A percentile compares a stretch with the other conserved stretches of the same genome.
Evolutionary conservation across 192 early-diverging fungal species (phyloP).

Genomic region (Coemansia sp.): DNA sequence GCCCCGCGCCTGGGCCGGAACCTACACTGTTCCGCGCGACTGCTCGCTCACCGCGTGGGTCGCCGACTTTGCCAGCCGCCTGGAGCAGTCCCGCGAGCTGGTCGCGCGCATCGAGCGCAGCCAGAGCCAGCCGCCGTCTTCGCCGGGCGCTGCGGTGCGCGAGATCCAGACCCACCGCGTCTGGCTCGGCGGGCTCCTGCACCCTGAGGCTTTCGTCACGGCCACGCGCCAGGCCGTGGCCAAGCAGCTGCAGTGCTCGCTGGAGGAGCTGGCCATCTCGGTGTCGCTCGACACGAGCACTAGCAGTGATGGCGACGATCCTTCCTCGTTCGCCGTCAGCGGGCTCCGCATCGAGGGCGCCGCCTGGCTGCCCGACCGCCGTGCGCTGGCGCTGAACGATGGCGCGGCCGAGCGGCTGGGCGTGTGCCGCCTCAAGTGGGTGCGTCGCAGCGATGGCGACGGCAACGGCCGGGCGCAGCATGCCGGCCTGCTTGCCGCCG

Average conservation of each 20-base stretch:
- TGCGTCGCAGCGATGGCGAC: background rate
- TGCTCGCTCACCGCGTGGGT: constrained; percentile 71
- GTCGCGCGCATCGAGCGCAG: constrained; percentile 31
- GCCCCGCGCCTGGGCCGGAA: constrained; percentile 63
- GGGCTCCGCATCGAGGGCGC: constrained; percentile 60
- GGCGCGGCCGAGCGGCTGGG: constrained; percentile 36
- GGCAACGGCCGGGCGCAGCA: background rate
- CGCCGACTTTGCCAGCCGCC: constrained; percentile 67
- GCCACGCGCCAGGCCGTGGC: constrained; percentile 87
- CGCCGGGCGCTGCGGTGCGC: constrained; percentile 1
- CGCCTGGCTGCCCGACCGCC: constrained; percentile 10
- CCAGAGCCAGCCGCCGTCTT: background rate
- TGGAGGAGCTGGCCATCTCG: constrained; percentile 76
- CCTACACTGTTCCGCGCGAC: constrained; percentile 52
- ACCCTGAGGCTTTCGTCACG: constrained; percentile 89
- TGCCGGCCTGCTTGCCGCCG: background rate
- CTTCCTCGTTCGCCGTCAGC: constrained; percentile 23
- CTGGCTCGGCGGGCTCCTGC: constrained; percentile 88
- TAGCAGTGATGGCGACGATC: background rate
- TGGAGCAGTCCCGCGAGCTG: constrained; percentile 64
- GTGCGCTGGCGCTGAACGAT: constrained; percentile 44
- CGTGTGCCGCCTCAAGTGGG: constrained; percentile 45
- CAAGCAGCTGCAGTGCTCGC: constrained; percentile 69
- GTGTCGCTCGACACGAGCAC: constrained; percentile 27
- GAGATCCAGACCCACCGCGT: constrained; percentile 50